Evolutionary conservation across 2,329 filamentous ascomycete species (phyloP), one percentile per base, ranked within the genome.

Genomic region (Ophiostoma sp.): DNA sequence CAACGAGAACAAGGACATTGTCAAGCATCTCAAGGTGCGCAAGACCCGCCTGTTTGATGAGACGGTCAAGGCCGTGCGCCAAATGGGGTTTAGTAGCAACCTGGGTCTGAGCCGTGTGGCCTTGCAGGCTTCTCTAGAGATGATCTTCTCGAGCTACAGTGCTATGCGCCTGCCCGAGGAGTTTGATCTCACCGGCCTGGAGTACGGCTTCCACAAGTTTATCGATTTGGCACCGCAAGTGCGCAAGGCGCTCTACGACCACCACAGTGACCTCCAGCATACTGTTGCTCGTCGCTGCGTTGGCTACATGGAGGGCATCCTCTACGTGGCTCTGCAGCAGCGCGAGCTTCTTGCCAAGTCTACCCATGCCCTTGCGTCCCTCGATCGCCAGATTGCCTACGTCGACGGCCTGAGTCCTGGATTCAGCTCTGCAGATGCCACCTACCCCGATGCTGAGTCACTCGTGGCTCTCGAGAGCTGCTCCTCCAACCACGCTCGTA

Each of bases 21-120:
- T 97, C 70, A 93, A 96, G 77, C 92, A 97, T 76, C 86, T 98
- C 73, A 98, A 97, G 81, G 88, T 87, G 2, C 86, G 92, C 74
- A 99, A 99, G 79, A 87, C 92, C 60, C 93, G 93, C 73, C 84
- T 98, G 14, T 95, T 96, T 74, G 91, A 92, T 0, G 94, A 98
- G 73, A 93, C 91, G 0, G 80, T 99, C 71, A 93, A 91, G 74
- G 86, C 88, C 36, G 81, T 97, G 41, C 87, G 92, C 47, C 86
- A 89, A 69, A 98, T 99, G 94, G 95, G 95, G 4, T 86, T 99
- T 73, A 89, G 89, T 73, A 87, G 89, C 66, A 97, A 97, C 75
- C 82, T 96, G 16, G 87, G 90, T 72, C 88, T 87, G 14, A 87
- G 91, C 75, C 82, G 89, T 60, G 81, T 98, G 18, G 84, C 85